phyloP scores from a whole-genome alignment of 2,329 filamentous ascomycete species.

The Neonectria sp. region DNA sequence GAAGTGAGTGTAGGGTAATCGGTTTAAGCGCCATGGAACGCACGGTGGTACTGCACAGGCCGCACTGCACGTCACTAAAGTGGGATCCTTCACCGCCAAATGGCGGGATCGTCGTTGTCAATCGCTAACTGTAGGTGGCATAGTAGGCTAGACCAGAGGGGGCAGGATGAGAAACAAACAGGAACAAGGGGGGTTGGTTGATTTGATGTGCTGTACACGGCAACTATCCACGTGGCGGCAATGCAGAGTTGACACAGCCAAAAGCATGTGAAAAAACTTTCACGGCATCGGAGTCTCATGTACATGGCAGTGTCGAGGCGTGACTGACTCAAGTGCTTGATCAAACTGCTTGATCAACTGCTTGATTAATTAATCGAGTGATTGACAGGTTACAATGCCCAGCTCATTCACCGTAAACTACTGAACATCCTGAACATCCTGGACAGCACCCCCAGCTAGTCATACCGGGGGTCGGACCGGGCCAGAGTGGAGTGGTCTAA shows the following conservation, averaged over 20 bases:
- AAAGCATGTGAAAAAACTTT: background rate
- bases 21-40: no score
- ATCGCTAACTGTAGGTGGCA: background rate
- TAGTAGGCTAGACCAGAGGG: background rate
- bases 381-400: no score
- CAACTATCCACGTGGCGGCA: background rate
- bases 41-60: background rate
- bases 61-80: background rate
- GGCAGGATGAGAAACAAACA: background rate
- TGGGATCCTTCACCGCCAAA: conserved; percentile 1
- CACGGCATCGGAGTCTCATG: no score
- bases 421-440: background rate
- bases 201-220: background rate
- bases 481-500: background rate
- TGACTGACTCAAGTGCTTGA: no score
- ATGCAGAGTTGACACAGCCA: background rate
- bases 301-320: no score
- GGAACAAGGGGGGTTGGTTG: background rate
- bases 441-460: no score
- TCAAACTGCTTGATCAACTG: no score
- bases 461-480: background rate
- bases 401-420: background rate
- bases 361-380: no score
- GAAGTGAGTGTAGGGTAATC: background rate
- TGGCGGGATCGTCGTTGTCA: background rate